A percentile compares a stretch with the other conserved stretches of the same genome.
Conservation (phyloP, 345 rosid genomes). For the Brassica cretica region DNA sequence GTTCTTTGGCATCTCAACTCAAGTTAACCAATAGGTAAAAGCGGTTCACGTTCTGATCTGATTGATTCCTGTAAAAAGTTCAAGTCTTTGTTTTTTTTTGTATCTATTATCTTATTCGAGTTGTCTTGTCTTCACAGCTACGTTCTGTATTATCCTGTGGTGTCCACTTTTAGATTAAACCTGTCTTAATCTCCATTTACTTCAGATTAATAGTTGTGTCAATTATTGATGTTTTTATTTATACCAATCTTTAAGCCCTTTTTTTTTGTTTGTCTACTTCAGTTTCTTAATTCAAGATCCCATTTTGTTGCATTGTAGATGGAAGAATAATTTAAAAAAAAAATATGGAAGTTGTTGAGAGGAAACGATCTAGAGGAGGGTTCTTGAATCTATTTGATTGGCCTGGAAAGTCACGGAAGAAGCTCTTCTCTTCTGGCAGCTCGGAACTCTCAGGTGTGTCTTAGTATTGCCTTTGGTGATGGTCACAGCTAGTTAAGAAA, state of each 20-base stretch:
- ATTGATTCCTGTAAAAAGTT: not conserved
- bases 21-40: not conserved
- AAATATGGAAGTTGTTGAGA: not conserved
- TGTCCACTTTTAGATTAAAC: not conserved
- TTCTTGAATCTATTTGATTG: not conserved
- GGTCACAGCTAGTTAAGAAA: not conserved
- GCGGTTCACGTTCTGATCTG: not conserved
- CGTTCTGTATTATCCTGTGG: not conserved
- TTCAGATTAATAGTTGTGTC: not conserved
- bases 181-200: slow-evolving; percentile 1
- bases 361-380: slow-evolving; percentile 2
- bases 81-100: not conserved
- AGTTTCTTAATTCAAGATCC: not conserved
- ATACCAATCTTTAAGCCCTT: not conserved
- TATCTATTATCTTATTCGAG: not conserved
- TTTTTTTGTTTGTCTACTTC: not conserved
- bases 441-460: not conserved
- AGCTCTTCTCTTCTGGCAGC: not conserved
- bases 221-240: not conserved
- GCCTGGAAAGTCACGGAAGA: slow-evolving; percentile 2
- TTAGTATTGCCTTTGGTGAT: not conserved
- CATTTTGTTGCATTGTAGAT: not conserved
- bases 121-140: not conserved
- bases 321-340: not conserved
- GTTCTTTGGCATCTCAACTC: not conserved